A percentile compares a stretch with the other conserved stretches of the same genome.
Evolutionary conservation across 1,139 yeast species (phyloP).

Genomic region (Geotrichum phurueaensis): DNA sequence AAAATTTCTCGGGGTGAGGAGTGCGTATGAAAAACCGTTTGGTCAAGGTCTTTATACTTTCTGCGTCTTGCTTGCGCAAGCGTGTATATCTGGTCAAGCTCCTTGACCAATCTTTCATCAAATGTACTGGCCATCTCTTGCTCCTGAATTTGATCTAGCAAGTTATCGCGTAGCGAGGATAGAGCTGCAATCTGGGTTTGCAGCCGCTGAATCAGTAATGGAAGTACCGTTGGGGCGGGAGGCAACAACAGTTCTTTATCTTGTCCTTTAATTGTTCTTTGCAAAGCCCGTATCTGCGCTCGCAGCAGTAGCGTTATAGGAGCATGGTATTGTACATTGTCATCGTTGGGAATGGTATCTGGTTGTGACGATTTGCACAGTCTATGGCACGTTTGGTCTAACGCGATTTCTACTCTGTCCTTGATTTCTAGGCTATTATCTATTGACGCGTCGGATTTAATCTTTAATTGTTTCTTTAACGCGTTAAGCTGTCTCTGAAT

Average conservation of each 20-base stretch:
- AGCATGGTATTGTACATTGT: neutral
- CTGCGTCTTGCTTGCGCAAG: neutral
- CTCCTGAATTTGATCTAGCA: neutral
- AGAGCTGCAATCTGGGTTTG: neutral
- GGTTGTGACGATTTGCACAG: neutral
- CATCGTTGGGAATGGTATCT: neutral
- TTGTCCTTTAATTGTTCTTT: neutral
- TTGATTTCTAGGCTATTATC: neutral
- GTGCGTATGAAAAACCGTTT: neutral
- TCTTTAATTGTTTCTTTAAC: neutral
- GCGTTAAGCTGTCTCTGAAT: neutral
- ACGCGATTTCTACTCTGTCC: neutral
- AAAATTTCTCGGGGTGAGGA: neutral
- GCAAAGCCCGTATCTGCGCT: neutral
- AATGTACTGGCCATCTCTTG: neutral
- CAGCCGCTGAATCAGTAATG: neutral
- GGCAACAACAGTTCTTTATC: neutral
- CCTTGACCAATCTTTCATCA: neutral
- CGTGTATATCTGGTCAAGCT: neutral
- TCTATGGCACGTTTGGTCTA: neutral
- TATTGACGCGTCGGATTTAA: neutral
- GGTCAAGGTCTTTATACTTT: neutral
- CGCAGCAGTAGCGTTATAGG: neutral
- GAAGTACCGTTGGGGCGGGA: neutral
- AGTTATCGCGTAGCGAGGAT: neutral